phyloP scores from a whole-genome alignment of 805 yeast species.

The Candida rishiriensis region DNA sequence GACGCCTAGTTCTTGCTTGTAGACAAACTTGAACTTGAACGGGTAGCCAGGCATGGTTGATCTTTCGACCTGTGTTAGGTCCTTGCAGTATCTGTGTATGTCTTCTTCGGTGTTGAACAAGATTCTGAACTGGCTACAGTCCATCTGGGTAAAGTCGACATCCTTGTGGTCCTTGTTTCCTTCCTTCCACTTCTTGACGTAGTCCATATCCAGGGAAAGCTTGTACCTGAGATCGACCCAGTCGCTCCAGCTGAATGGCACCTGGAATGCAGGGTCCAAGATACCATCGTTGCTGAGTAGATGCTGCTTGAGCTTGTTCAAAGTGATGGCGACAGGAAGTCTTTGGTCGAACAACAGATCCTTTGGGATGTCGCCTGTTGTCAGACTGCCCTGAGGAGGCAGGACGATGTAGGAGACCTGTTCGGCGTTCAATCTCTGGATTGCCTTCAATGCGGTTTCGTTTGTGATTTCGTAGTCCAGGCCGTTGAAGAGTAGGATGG shows the following conservation, averaged over 20 bases:
- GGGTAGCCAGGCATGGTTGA: constrained; percentile 11
- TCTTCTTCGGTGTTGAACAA: constrained; percentile 10
- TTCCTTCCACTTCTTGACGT: constrained; percentile 6
- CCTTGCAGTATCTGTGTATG: constrained; percentile 6
- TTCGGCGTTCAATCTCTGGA: constrained; percentile 12
- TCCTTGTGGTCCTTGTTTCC: constrained; percentile 4
- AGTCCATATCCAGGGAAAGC: constrained; percentile 9
- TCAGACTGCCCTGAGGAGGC: constrained; percentile 44
- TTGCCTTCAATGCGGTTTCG: constrained; percentile 8
- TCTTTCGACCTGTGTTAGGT: constrained; percentile 8
- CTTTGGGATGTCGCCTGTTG: background rate
- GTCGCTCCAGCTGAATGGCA: constrained; percentile 32
- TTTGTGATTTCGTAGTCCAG: constrained; percentile 11
- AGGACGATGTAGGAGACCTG: constrained; percentile 47
- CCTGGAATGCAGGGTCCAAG: constrained; percentile 18
- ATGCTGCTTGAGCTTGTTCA: constrained; percentile 13
- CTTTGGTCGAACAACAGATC: constrained; percentile 28
- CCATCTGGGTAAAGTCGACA: constrained; percentile 7
- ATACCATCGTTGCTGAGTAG: constrained; percentile 14
- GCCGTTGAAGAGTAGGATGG: constrained; percentile 6
- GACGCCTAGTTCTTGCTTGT: constrained; percentile 14
- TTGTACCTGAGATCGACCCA: constrained; percentile 26
- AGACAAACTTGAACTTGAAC: constrained; percentile 15
- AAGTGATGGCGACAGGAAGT: constrained; percentile 28
- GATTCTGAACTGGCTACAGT: constrained; percentile 16